Evolutionary conservation across 805 yeast species (phyloP).

Genomic region (Wickerhamiella vanderwaltii): DNA sequence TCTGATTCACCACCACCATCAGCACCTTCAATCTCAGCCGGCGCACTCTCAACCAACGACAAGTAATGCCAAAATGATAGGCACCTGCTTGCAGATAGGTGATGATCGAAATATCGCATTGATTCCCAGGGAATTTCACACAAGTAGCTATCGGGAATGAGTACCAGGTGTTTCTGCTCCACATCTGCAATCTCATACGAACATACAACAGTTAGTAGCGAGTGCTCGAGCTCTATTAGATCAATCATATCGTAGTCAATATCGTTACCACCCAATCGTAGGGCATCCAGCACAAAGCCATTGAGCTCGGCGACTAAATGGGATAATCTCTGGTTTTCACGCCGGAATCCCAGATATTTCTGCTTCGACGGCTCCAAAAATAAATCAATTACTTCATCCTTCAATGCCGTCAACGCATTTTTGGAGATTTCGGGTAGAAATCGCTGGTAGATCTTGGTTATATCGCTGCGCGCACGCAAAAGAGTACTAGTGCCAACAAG

Average conservation of each 20-base stretch:
- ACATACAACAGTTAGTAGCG: slow-evolving; percentile 34
- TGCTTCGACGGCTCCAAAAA: slow-evolving; percentile 32
- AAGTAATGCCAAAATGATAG: slow-evolving; percentile 37
- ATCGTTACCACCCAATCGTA: slow-evolving; percentile 50
- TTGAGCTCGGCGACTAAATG: slow-evolving; percentile 50
- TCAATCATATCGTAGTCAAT: slow-evolving; percentile 57
- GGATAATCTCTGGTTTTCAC: slow-evolving; percentile 25
- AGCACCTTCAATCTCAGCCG: neutral
- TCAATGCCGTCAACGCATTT: slow-evolving; percentile 17
- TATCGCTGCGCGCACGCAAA: neutral
- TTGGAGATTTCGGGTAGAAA: neutral
- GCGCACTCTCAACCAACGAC: slow-evolving; percentile 26
- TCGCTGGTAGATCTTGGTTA: neutral
- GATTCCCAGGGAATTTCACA: slow-evolving; percentile 88
- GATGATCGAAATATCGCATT: slow-evolving; percentile 29
- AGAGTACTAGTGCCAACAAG: neutral
- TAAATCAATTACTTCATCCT: slow-evolving; percentile 34
- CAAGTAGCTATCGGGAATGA: slow-evolving; percentile 57
- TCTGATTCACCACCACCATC: neutral
- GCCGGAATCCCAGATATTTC: slow-evolving; percentile 25
- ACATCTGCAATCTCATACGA: neutral
- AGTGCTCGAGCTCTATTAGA: slow-evolving; percentile 41
- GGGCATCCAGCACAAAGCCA: slow-evolving; percentile 46
- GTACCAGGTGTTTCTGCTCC: slow-evolving; percentile 42
- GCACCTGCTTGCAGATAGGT: slow-evolving; percentile 16